Evolutionary conservation across 2,329 filamentous ascomycete genomes (phyloP).

Genomic region (Clarireedia hainanense): DNA sequence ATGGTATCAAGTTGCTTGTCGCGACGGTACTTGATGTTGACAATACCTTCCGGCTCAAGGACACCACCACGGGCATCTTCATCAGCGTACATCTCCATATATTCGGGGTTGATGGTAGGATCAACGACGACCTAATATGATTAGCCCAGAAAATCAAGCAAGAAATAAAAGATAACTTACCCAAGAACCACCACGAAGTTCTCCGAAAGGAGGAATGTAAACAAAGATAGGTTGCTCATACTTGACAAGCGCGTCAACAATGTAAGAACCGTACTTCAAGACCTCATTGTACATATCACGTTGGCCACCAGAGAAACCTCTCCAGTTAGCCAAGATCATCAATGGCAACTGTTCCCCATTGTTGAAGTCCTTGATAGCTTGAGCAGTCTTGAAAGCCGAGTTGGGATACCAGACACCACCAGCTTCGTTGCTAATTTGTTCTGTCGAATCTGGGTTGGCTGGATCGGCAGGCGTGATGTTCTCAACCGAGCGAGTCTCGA

Average conservation of each 20-base stretch:
- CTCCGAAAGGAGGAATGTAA: slow-evolving; percentile 94
- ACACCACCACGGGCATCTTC: slow-evolving; percentile 93
- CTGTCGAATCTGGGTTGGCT: slow-evolving; percentile 96
- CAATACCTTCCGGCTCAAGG: slow-evolving; percentile 93
- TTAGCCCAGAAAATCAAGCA: slow-evolving; percentile 26
- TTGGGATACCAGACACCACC: slow-evolving; percentile 99
- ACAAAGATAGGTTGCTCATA: slow-evolving; percentile 98
- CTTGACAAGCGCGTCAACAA: slow-evolving; percentile 96
- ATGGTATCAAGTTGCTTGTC: slow-evolving; percentile 97
- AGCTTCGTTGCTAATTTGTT: slow-evolving; percentile 89
- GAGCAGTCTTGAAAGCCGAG: slow-evolving; percentile 98
- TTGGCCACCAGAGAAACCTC: slow-evolving; percentile 99
- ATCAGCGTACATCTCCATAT: slow-evolving; percentile 99
- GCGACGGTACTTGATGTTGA: slow-evolving; percentile 97
- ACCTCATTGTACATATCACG: slow-evolving; percentile 99
- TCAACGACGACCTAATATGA: slow-evolving; percentile 73
- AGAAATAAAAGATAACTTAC: slow-evolving; percentile 34
- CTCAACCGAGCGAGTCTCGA: slow-evolving; percentile 93
- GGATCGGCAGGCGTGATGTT: slow-evolving; percentile 95
- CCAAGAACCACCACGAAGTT: slow-evolving; percentile 98
- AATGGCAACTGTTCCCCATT: slow-evolving; percentile 94
- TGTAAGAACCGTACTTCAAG: slow-evolving; percentile 98
- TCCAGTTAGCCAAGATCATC: slow-evolving; percentile 99
- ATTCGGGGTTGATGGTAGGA: slow-evolving; percentile 91
- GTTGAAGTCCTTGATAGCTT: slow-evolving; percentile 99